Evolutionary conservation across 139 green algal genomes (phyloP), one percentile per base, ranked within the genome.

Genomic region (Desmodesmus armatus): DNA sequence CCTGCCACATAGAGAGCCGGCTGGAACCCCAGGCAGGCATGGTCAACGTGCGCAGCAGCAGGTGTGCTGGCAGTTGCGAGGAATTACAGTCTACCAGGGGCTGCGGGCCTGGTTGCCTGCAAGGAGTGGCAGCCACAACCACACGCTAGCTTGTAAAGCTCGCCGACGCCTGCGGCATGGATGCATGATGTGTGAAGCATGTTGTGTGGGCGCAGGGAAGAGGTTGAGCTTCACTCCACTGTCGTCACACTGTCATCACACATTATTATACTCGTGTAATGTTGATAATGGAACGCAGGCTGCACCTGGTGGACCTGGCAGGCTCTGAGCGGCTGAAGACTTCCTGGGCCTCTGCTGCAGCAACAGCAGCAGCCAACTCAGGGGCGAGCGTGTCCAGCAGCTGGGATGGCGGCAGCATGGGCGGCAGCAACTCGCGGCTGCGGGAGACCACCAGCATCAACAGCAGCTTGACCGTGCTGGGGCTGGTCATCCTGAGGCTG

Each of bases 291-390:
- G 53, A 87, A 0, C 88, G n/a, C n/a, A n/a, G 93, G 27, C 92
- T 99, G 21, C 97, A 99, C 92, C 87, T 99, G 25, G 96, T 99
- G 21, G 97, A 99, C 89, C 89, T 99, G 39, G 97, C 97, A 80
- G 97, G 97, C 35, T 97, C 92, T 80, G 97, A 99, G 89, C 94
- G 96, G 33, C 71, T 91, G 19, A 76, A 73, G 0, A n/a, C n/a
- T n/a, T n/a, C 21, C 37, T 29, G 78, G 58, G n/a, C n/a, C n/a
- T n/a, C n/a, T n/a, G n/a, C 7, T 76, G 74, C 27, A 65, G 84
- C n/a, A n/a, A n/a, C n/a, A n/a, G n/a, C n/a, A n/a, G n/a, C n/a
- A n/a, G n/a, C n/a, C n/a, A n/a, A n/a, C n/a, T n/a, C n/a, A n/a
- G n/a, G n/a, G n/a, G n/a, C n/a, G n/a, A n/a, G n/a, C n/a, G n/a